These are phyloP conservation scores for Paraphysoderma sedebokerense DNA, from an alignment of 371 early-diverging fungal species.

Conservation along the genomic window DNA sequence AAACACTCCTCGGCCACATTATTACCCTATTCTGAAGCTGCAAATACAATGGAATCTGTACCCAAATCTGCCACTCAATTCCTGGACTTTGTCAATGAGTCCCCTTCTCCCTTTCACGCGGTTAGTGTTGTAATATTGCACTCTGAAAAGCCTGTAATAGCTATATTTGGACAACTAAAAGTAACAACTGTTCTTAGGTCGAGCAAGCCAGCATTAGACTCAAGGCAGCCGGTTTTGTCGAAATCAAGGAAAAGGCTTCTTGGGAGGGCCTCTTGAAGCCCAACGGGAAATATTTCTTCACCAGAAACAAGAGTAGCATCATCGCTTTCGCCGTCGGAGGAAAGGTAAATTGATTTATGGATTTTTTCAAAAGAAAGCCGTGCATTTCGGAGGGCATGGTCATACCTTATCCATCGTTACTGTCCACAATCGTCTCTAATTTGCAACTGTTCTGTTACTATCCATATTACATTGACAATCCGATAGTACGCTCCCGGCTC, in stretches of 20 bases:
- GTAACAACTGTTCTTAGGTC: conserved; percentile 5
- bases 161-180: conserved; percentile 2
- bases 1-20: no score
- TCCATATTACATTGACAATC: no score
- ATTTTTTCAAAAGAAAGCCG: neutral
- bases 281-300: conserved; percentile 83
- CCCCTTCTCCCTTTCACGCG: conserved; percentile 91
- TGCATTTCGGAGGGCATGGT: no score
- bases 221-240: conserved; percentile 52
- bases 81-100: conserved; percentile 70
- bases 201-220: conserved; percentile 46
- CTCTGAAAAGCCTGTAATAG: neutral
- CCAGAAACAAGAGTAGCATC: conserved; percentile 77
- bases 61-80: conserved; percentile 27
- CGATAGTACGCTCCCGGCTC: conserved; percentile 63
- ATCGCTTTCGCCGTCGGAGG: conserved; percentile 90
- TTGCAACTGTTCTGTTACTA: no score
- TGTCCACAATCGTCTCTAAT: no score
- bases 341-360: conserved; percentile 17
- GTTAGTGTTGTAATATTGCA: conserved; percentile 14
- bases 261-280: conserved; percentile 53
- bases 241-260: conserved; percentile 67
- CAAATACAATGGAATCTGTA: neutral
- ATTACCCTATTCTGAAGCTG: no score
- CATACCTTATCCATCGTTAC: no score